phyloP scores from a whole-genome alignment of 495 filamentous ascomycete species.

The Penicillium desertorum region DNA sequence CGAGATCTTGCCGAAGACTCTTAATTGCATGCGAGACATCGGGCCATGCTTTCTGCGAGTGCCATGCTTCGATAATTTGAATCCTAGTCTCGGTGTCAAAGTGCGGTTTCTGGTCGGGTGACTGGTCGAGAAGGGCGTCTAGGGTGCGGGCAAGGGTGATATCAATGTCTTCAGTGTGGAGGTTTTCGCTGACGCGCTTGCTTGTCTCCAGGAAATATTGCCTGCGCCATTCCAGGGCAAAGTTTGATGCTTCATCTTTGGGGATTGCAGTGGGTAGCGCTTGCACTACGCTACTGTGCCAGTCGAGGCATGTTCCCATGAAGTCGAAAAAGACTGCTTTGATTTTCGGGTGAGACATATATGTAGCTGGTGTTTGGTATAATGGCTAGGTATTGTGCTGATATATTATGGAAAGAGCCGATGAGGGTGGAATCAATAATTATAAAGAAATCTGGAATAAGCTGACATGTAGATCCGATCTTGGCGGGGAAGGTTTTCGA shows the following conservation, averaged over 20 bases:
- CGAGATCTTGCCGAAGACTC: constrained; percentile 23
- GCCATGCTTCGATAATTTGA: constrained; percentile 39
- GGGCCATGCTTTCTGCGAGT: constrained; percentile 48
- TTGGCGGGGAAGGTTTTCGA: neutral
- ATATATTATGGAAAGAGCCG: no score
- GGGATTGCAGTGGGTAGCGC: constrained; percentile 24
- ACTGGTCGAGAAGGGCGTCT: constrained; percentile 31
- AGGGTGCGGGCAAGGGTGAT: constrained; percentile 42
- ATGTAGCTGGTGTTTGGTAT: neutral
- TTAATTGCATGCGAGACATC: constrained; percentile 40
- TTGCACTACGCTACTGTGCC: constrained; percentile 35
- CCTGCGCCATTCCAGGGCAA: constrained; percentile 52
- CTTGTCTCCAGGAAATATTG: constrained; percentile 47
- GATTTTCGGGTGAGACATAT: constrained; percentile 17
- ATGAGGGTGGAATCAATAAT: neutral
- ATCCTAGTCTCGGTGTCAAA: constrained; percentile 21
- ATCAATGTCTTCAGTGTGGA: constrained; percentile 49
- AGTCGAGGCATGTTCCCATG: constrained; percentile 47
- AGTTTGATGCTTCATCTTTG: constrained; percentile 20
- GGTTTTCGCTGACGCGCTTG: constrained; percentile 22
- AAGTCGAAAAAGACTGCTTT: constrained; percentile 46
- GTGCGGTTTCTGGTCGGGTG: constrained; percentile 20
- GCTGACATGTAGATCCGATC: constrained; percentile 1
- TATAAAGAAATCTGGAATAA: neutral
- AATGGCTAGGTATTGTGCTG: no score